Evolutionary conservation across 1,284 basidiomycete genomes (phyloP).

Genomic region (Ceratorhiza oryzae-sativae): DNA sequence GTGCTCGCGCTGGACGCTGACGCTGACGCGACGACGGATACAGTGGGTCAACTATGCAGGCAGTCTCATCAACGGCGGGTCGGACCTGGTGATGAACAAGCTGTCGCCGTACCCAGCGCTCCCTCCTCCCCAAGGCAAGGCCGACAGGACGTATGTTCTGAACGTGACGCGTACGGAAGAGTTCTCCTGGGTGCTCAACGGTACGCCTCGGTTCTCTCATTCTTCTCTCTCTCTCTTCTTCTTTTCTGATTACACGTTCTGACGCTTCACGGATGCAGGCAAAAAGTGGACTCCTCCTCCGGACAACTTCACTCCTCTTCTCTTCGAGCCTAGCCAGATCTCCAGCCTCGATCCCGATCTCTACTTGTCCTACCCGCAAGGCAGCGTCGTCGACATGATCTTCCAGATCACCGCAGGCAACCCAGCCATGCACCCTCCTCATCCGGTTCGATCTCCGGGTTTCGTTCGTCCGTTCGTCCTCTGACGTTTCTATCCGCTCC

Average conservation of each 20-base stretch:
- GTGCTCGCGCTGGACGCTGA: background rate
- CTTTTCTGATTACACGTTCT: background rate
- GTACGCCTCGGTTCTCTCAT: background rate
- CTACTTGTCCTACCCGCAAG: slow-evolving; percentile 12
- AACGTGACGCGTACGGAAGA: slow-evolving; percentile 15
- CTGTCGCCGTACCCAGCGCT: slow-evolving; percentile 21
- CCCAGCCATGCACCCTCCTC: slow-evolving; percentile 16
- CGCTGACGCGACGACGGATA: background rate
- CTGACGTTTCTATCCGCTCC: background rate
- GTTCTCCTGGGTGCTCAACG: slow-evolving; percentile 33
- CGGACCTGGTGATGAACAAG: slow-evolving; percentile 1
- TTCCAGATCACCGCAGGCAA: slow-evolving; percentile 26
- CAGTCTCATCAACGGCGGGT: slow-evolving; percentile 30
- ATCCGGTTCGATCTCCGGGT: background rate
- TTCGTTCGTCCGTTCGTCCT: background rate
- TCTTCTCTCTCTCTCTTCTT: background rate
- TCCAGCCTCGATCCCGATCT: slow-evolving; percentile 15
- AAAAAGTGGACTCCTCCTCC: background rate
- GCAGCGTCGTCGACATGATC: slow-evolving; percentile 32
- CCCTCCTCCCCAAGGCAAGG: slow-evolving; percentile 29
- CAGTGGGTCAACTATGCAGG: slow-evolving; percentile 37
- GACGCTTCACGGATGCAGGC: background rate
- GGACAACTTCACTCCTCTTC: slow-evolving; percentile 23
- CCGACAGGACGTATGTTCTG: slow-evolving; percentile 14
- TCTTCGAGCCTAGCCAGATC: slow-evolving; percentile 14